Conservation (phyloP, 2,329 filamentous ascomycete species). For the Fusarium anguioides region DNA sequence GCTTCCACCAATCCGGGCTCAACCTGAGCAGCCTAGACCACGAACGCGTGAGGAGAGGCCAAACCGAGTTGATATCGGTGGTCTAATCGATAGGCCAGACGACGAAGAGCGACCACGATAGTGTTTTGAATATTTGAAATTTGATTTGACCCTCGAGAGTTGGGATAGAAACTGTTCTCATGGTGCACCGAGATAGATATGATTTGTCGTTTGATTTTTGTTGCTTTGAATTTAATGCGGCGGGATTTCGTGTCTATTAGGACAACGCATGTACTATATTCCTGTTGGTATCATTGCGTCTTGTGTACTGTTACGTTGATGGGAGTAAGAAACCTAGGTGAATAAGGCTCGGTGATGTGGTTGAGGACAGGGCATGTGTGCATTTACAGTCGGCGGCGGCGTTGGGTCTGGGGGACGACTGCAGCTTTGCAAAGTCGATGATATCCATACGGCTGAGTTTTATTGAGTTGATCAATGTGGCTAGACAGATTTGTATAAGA, state of each 20-base stretch:
- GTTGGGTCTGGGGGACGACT: constrained; percentile 26
- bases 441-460: constrained; percentile 7
- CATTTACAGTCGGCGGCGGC: constrained; percentile 36
- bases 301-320: constrained; percentile 19
- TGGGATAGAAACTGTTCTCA: constrained; percentile 35
- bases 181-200: neutral
- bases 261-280: constrained; percentile 21
- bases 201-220: constrained; percentile 33
- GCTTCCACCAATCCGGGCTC: constrained; percentile 61
- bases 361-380: constrained; percentile 17
- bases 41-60: constrained; percentile 60
- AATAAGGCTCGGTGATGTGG: constrained; percentile 13
- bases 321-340: constrained; percentile 12
- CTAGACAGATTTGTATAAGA: constrained; percentile 18
- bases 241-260: constrained; percentile 4
- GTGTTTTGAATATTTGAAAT: constrained; percentile 14
- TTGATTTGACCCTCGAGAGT: constrained; percentile 18
- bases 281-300: constrained; percentile 11
- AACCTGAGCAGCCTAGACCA: constrained; percentile 45
- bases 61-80: constrained; percentile 69
- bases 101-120: constrained; percentile 47
- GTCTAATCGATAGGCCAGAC: constrained; percentile 69
- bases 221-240: constrained; percentile 17
- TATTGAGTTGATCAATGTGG: constrained; percentile 4
- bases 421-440: constrained; percentile 17